phyloP scores from a whole-genome alignment of 306 rosid species.

The Prunus salicina region DNA sequence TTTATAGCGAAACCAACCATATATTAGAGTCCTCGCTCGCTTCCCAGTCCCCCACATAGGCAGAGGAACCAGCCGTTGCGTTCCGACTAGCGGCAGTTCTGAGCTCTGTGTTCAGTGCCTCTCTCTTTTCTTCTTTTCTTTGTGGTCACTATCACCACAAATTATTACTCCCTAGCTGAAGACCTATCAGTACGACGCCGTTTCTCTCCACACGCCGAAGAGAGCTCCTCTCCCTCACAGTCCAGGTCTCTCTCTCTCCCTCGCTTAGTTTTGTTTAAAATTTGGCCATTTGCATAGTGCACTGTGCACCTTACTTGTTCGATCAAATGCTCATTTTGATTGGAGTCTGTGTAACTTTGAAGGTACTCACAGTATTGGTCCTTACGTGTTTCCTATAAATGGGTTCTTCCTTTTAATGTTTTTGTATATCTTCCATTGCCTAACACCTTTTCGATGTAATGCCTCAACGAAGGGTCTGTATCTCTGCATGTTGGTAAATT shows the following conservation, averaged over 20 bases:
- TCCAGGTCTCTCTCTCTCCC: neutral
- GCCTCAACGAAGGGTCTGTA: neutral
- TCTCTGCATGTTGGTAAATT: neutral
- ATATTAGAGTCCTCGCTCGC: too few relatives aligned
- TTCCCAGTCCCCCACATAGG: neutral
- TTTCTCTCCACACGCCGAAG: neutral
- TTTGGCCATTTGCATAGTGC: neutral
- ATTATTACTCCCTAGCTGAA: neutral
- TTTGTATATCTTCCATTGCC: neutral
- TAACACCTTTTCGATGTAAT: conserved; percentile 5
- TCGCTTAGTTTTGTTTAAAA: neutral
- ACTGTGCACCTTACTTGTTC: neutral
- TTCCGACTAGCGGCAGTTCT: neutral
- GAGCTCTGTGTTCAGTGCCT: neutral
- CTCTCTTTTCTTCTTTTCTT: neutral
- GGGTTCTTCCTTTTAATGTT: too few relatives aligned
- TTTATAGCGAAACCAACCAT: too few relatives aligned
- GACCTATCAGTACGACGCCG: neutral
- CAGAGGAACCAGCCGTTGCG: neutral
- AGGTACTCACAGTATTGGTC: neutral
- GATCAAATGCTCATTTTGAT: neutral
- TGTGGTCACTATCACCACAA: neutral
- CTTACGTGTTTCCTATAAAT: neutral
- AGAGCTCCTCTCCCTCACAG: neutral
- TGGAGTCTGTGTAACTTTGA: neutral